A percentile compares a stretch with the other conserved stretches of the same genome.
Evolutionary conservation across 2,329 filamentous ascomycete genomes (phyloP).

Genomic region (Apiospora marii): DNA sequence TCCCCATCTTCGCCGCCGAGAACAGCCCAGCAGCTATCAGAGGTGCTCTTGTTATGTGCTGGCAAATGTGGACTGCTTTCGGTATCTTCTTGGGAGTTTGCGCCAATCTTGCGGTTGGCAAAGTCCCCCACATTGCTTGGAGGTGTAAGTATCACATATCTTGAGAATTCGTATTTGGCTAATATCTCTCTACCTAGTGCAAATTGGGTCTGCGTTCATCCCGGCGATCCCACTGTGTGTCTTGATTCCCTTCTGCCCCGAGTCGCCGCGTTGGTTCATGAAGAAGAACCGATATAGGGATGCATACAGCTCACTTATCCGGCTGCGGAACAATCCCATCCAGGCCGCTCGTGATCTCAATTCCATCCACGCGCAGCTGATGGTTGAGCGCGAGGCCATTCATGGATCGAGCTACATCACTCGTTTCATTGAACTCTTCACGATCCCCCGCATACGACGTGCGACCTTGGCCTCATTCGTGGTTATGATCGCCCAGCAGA

Average conservation of each 20-base stretch:
- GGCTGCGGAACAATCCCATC: constrained; percentile 56
- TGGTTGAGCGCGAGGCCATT: constrained; percentile 27
- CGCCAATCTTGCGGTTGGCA: constrained; percentile 66
- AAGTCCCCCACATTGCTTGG: constrained; percentile 51
- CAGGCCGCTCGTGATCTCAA: constrained; percentile 63
- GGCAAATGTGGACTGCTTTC: constrained; percentile 65
- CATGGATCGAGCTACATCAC: constrained; percentile 25
- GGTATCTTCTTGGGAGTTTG: constrained; percentile 72
- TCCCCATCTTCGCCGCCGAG: constrained; percentile 62
- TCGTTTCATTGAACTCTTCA: constrained; percentile 69
- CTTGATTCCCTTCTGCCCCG: constrained; percentile 47
- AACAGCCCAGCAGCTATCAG: constrained; percentile 59
- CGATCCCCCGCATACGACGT: constrained; percentile 71
- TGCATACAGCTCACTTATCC: constrained; percentile 54
- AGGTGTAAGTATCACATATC: constrained; percentile 31
- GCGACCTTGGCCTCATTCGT: constrained; percentile 80
- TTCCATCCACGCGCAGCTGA: constrained; percentile 49
- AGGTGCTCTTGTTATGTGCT: constrained; percentile 62
- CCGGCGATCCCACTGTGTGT: constrained; percentile 34
- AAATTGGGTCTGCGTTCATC: constrained; percentile 37
- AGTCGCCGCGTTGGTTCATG: constrained; percentile 59
- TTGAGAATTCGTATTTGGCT: not conserved
- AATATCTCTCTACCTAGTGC: constrained; percentile 27
- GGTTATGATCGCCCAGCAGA: constrained; percentile 82
- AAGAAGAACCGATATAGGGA: constrained; percentile 52